Percentiles rank a stretch among this genome's conserved stretches.
Evolutionary conservation across 2,329 filamentous ascomycete genomes (phyloP).

Genomic region (Phaeosphaeria sp.): DNA sequence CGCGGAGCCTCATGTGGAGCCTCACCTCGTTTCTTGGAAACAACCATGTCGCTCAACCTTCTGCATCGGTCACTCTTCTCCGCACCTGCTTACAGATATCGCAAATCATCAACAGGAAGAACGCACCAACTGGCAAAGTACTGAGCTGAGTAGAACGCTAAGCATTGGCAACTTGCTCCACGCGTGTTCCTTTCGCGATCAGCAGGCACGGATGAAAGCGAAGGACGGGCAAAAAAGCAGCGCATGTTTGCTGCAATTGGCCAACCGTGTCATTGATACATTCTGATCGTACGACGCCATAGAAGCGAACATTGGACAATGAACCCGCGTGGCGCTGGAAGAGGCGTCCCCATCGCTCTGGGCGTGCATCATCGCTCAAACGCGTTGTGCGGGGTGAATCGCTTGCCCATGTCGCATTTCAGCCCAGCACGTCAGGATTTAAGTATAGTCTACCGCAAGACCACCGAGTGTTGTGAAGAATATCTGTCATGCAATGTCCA

Average conservation of each 20-base stretch:
- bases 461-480: too few species aligned
- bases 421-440: background rate
- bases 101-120: background rate
- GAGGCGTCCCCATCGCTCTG: background rate
- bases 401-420: background rate
- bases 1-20: slow-evolving; percentile 8
- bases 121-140: background rate
- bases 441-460: too few species aligned
- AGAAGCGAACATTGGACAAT: background rate
- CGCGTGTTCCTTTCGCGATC: background rate
- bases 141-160: background rate
- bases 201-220: background rate
- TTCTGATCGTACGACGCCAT: background rate
- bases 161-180: background rate
- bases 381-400: background rate
- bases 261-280: background rate
- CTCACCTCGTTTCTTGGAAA: background rate
- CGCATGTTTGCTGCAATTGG: background rate
- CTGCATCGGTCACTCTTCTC: background rate
- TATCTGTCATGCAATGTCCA: background rate
- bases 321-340: slow-evolving; percentile 3
- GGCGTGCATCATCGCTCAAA: background rate
- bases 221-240: background rate
- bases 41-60: background rate
- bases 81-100: background rate